Conservation (phyloP, 2,329 filamentous ascomycete genomes). For the Cladosporium sp. region DNA sequence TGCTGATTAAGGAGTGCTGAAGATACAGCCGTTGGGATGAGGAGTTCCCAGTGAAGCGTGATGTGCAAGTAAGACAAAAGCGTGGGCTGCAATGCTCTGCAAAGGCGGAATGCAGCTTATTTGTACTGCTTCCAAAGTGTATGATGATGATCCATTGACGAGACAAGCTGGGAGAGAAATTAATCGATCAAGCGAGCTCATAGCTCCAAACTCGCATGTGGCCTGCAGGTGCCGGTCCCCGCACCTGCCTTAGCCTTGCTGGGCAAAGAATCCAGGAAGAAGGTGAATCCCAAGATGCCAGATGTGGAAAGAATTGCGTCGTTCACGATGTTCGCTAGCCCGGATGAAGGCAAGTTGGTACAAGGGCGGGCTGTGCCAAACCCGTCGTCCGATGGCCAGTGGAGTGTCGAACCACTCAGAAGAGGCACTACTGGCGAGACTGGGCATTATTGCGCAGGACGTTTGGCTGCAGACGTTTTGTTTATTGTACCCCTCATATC, state of each 20-base stretch:
- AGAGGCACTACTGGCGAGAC: background rate
- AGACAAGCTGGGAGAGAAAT: slow-evolving; percentile 1
- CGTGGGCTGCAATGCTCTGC: background rate
- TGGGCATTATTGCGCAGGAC: background rate
- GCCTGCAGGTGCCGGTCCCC: slow-evolving; percentile 11
- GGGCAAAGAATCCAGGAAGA: background rate
- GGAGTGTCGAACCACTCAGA: background rate
- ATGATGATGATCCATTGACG: background rate
- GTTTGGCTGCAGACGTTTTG: background rate
- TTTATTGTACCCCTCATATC: too few species aligned
- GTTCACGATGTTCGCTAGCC: slow-evolving; percentile 4
- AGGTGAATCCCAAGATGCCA: background rate
- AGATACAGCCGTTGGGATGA: slow-evolving; percentile 4
- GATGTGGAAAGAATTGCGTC: slow-evolving; percentile 5
- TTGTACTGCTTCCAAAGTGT: background rate
- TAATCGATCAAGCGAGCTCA: slow-evolving; percentile 9
- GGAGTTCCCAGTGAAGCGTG: background rate
- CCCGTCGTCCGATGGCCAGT: background rate
- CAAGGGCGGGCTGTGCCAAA: background rate
- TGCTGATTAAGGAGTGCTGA: slow-evolving; percentile 10
- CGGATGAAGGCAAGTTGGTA: background rate
- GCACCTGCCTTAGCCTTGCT: slow-evolving; percentile 4
- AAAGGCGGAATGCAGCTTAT: slow-evolving; percentile 6
- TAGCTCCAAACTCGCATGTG: slow-evolving; percentile 5
- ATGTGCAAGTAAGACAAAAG: background rate